Evolutionary conservation across 2,329 filamentous ascomycete species (phyloP).

Genomic region (Microcyclosporella mali): DNA sequence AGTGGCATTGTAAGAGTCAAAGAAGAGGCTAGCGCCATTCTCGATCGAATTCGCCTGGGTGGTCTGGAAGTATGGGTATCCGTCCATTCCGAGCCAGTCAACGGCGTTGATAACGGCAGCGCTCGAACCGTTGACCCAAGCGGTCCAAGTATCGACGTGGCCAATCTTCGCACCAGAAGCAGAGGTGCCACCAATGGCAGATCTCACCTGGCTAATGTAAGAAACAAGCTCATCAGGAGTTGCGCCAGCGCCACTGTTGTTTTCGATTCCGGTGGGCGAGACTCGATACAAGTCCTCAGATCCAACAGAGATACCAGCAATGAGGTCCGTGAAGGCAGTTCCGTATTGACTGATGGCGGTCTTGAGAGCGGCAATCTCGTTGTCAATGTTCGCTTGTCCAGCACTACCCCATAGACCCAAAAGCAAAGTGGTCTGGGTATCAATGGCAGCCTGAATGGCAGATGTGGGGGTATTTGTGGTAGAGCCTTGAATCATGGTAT

Average conservation of each 20-base stretch:
- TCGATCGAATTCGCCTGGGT: slow-evolving; percentile 60
- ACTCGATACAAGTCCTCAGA: slow-evolving; percentile 67
- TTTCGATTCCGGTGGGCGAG: slow-evolving; percentile 60
- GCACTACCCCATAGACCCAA: slow-evolving; percentile 68
- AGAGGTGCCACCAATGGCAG: slow-evolving; percentile 56
- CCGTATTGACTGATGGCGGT: slow-evolving; percentile 65
- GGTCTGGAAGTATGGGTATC: slow-evolving; percentile 75
- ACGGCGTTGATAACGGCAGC: slow-evolving; percentile 58
- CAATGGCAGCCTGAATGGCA: slow-evolving; percentile 74
- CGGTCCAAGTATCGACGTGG: slow-evolving; percentile 79
- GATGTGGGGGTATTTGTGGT: slow-evolving; percentile 59
- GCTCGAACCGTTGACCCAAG: slow-evolving; percentile 68
- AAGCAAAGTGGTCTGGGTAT: slow-evolving; percentile 69
- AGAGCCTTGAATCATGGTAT: slow-evolving; percentile 54
- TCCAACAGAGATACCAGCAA: slow-evolving; percentile 79
- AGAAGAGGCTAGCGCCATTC: slow-evolving; percentile 61
- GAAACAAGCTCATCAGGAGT: slow-evolving; percentile 56
- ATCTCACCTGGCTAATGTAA: slow-evolving; percentile 66
- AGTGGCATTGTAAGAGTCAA: slow-evolving; percentile 57
- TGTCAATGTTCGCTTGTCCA: slow-evolving; percentile 50
- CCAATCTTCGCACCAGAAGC: slow-evolving; percentile 55
- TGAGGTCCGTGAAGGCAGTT: slow-evolving; percentile 54
- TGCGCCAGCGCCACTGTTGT: slow-evolving; percentile 57
- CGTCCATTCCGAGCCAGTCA: slow-evolving; percentile 78
- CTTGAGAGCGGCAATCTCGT: slow-evolving; percentile 68